Percentiles rank a stretch among this genome's conserved stretches.
phyloP scores from a whole-genome alignment of 306 rosid species.

The Prosopis cineraria region DNA sequence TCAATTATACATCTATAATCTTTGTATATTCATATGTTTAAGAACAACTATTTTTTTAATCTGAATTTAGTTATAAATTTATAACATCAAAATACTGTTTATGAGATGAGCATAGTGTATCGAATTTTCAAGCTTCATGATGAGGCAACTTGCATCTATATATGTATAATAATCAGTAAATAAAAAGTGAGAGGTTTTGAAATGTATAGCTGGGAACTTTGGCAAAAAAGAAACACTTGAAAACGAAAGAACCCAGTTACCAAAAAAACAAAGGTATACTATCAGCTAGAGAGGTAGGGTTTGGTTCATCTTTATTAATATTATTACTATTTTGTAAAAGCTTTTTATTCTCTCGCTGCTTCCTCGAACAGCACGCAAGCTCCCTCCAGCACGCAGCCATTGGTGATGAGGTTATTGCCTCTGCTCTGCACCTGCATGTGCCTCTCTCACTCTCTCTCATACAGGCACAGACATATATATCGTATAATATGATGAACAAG shows the following conservation, averaged over 20 bases:
- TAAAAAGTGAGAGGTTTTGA: neutral
- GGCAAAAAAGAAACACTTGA: neutral
- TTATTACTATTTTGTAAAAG: neutral
- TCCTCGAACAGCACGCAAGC: constrained; percentile 53
- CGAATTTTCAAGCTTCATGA: too few species aligned
- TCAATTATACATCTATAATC: too few species aligned
- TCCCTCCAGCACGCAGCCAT: constrained; percentile 41
- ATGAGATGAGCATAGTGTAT: too few species aligned
- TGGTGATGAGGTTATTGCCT: constrained; percentile 41
- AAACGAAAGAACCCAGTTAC: neutral
- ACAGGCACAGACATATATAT: neutral
- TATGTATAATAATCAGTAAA: too few species aligned
- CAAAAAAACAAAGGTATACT: neutral
- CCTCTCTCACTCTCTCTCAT: constrained; percentile 12
- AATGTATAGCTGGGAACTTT: neutral
- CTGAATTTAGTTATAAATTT: too few species aligned
- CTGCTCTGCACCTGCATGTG: constrained; percentile 54
- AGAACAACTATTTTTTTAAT: too few species aligned
- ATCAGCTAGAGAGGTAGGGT: neutral
- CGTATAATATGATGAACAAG: too few species aligned
- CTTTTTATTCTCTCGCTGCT: neutral
- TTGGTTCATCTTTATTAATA: too few species aligned
- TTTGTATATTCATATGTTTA: too few species aligned
- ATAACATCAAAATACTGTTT: too few species aligned
- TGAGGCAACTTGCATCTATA: too few species aligned